Base-by-base conservation (phyloP, 129 eudicot species). In the Cynara cardunculus region DNA sequence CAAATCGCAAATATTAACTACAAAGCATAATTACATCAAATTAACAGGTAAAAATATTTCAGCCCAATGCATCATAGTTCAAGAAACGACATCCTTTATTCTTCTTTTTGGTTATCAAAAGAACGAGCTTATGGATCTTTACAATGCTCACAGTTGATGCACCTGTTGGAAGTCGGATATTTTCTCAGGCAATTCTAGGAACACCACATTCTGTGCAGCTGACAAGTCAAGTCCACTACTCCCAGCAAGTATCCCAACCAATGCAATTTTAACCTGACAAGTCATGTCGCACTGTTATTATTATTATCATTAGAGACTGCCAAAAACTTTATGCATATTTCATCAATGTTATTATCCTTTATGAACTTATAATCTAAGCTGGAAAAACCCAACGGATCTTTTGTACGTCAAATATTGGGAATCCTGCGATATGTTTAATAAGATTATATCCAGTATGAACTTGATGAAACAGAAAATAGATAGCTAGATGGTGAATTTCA, bases 231-330 rank as follows among this genome's bases (percentile, higher is more conserved):
- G 93, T 82, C 99, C 99, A 79, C 90, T 81, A 74, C 96, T 87
- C 73, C 97, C 99, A 76, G 92, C 94, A 81, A 87, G 92, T 44
- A 96, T 90, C 74, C 99, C 99, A 66, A 96, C 89, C 72, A 96
- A 71, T 31, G 98, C 99, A 81, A 96, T 89, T 83, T 89, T 96
- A 66, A 96, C 93, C 99, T 96, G 90, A 32, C 0, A 80, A 35
- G 9, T 31, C 46, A 82, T 25, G 59, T 67, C 24, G 16, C 68
- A 28, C 30, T 44, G 76, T 68, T 65, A 31, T 14, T 30, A 76
- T 44, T 30, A 46, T 49, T 22, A n/a, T n/a, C n/a, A 19, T 32
- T 32, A n/a, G 66, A 76, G 32, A n/a, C 65, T 56, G 65, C 65
- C 9, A 72, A 18, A 72, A 21, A 71, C 25, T 5, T 34, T 11